A percentile compares a stretch with the other conserved stretches of the same genome.
Evolutionary conservation across 2,329 filamentous ascomycete genomes (phyloP).

Genomic region (Penicillium nordicum): DNA sequence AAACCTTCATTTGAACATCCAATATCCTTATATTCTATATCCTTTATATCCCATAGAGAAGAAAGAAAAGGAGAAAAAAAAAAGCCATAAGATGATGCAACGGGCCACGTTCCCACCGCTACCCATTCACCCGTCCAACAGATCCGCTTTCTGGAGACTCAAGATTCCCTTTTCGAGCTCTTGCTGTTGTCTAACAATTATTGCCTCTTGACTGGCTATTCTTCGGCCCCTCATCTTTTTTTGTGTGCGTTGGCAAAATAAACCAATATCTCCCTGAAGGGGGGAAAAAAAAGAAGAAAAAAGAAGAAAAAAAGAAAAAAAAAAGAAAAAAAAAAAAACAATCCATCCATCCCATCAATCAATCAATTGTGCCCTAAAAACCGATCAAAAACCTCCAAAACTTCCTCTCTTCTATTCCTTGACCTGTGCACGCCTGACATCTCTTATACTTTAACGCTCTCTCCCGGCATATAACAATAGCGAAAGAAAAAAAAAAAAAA

Average conservation of each 20-base stretch:
- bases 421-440: neutral
- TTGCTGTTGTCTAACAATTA: constrained; percentile 10
- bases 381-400: neutral
- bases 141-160: constrained; percentile 17
- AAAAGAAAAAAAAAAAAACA: neutral
- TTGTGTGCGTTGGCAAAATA: constrained; percentile 14
- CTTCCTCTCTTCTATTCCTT: neutral
- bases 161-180: constrained; percentile 18
- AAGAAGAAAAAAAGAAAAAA: constrained; percentile 5
- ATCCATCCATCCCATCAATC: too few species aligned
- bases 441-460: neutral
- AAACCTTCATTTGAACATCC: neutral
- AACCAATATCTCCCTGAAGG: neutral
- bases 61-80: neutral
- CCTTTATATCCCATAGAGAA: neutral
- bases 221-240: constrained; percentile 11
- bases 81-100: constrained; percentile 4
- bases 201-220: constrained; percentile 17
- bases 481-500: neutral
- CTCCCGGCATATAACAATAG: constrained; percentile 9
- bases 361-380: neutral
- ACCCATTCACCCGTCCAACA: constrained; percentile 6
- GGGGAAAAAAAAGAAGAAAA: constrained; percentile 3
- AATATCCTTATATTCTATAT: neutral
- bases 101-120: constrained; percentile 5